These are phyloP conservation scores for Colletotrichum kahawae DNA, from an alignment of 2,329 filamentous ascomycete species.

Conservation along the genomic window DNA sequence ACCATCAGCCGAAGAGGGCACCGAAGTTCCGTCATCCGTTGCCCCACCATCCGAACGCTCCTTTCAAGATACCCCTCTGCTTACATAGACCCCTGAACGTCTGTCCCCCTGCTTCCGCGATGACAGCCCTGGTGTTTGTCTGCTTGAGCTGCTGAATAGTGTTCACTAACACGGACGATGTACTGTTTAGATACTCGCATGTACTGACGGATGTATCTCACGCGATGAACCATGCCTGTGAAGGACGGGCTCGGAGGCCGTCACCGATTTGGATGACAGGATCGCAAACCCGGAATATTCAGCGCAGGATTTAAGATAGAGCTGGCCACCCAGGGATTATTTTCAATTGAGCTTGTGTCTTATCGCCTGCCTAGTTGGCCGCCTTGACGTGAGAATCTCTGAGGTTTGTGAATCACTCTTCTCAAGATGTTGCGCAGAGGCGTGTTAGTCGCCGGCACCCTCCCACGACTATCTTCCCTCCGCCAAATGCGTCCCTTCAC, in stretches of 20 bases:
- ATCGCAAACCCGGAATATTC: background rate
- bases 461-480: background rate
- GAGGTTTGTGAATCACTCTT: background rate
- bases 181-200: accelerated
- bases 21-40: background rate
- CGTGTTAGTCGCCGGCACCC: background rate
- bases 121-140: background rate
- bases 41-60: background rate
- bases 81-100: background rate
- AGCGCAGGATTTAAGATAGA: background rate
- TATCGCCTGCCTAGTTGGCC: background rate
- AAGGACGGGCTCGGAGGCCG: background rate
- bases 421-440: background rate
- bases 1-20: background rate
- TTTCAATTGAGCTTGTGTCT: background rate
- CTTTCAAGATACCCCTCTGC: background rate
- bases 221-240: background rate
- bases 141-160: background rate
- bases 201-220: background rate
- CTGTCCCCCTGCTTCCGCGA: background rate
- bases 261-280: background rate
- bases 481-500: background rate
- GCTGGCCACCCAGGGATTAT: background rate
- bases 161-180: accelerated
- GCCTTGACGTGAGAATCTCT: background rate